Conservation (phyloP, 176 grass and related monocot genomes). For the Dactylis glomerata region DNA sequence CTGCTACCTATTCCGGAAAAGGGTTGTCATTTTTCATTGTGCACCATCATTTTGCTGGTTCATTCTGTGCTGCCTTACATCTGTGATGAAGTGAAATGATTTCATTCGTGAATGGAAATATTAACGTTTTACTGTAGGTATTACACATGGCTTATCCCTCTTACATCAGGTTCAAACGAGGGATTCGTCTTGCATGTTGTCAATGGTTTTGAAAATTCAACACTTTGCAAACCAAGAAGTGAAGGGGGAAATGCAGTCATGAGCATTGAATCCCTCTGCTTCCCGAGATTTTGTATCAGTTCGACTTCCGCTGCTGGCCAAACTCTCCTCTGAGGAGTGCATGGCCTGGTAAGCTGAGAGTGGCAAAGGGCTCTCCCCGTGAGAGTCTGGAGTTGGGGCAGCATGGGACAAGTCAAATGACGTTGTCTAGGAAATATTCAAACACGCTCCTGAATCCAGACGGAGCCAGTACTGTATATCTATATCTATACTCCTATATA, state of each 20-base stretch:
- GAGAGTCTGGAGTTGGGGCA: not conserved
- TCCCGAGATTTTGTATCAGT: not conserved
- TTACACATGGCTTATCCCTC: not conserved
- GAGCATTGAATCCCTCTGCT: not conserved
- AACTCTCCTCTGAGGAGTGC: not conserved
- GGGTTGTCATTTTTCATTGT: not conserved
- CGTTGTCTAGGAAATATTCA: not conserved
- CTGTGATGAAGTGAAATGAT: not conserved
- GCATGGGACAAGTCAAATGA: not conserved
- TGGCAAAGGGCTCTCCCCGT: not conserved
- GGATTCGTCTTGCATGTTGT: not conserved
- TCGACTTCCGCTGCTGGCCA: not conserved
- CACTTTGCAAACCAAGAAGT: not conserved
- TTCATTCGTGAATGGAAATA: not conserved
- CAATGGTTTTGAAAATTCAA: not conserved
- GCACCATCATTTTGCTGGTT: not conserved
- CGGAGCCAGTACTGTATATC: not conserved
- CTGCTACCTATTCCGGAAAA: not conserved
- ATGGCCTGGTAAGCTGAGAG: not conserved
- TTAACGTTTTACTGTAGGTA: not conserved
- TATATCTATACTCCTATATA: too few relatives aligned
- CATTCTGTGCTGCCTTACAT: not conserved
- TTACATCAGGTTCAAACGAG: not conserved
- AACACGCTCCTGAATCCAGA: conserved; percentile 10
- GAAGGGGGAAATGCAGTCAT: not conserved